Base-by-base conservation (phyloP, 2,329 filamentous ascomycete species). In the Fusarium palustre region DNA sequence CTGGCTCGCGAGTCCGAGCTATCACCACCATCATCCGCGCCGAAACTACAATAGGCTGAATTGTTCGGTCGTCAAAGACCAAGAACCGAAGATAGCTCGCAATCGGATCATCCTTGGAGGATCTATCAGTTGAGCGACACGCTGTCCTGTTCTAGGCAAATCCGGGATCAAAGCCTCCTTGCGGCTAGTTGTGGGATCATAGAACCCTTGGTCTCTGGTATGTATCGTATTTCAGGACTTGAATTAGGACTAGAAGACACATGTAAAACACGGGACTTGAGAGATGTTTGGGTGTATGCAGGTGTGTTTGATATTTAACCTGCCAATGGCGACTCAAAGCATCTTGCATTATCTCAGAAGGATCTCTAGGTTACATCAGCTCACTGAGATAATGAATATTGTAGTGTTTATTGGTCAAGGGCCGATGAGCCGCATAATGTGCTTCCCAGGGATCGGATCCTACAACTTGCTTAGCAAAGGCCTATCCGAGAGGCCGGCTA, bases 131-230 rank as follows among this genome's bases (percentile, higher is more conserved):
- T 25, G 1, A 5, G 45, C 28, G 45, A 28, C 2, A 12, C n/a
- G 12, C 7, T 43, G 2, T 31, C 12, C 39, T 33, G 2, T 16
- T 55, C 10, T 20, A 38, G n/a, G 55, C 13, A 55, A 20, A 20
- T 15, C 30, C 49, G 55, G 50, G 38, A 33, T 38, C n/a, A 45
- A 38, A 24, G 25, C 12, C 55, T 45, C 55, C 55, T 55, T 59
- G 10, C 7, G 39, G 55, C 13, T 25, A 55, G 24, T 16, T 25
- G 31, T 25, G 43, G 49, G 39, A 59, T 59, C 9, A 30, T 5
- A 39, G 36, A 39, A 13, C n/a, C n/a, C n/a, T 39, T 39, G n/a
- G n/a, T n/a, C 7, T 22, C n/a, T 2, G 22, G n/a, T 20, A 4
- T 39, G 12, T 39, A 15, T 36, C 7, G 11, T 20, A 12, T 13